phyloP scores from a whole-genome alignment of 345 rosid genomes.

The Hevea brasiliensis region DNA sequence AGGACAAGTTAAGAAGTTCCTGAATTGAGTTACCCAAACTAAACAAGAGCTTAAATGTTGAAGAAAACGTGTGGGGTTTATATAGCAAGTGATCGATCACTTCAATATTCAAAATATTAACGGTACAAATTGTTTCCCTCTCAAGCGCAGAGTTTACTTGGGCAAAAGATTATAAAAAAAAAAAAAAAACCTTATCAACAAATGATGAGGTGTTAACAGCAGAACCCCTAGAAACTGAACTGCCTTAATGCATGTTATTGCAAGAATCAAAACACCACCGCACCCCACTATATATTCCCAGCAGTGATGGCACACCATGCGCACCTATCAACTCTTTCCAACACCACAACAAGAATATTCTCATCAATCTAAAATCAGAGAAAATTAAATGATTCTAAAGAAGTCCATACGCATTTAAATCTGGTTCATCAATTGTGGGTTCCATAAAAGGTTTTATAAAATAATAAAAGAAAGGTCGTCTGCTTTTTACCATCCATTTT shows the following conservation, averaged over 20 bases:
- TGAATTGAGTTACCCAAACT: no score
- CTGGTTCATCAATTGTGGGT: conserved; percentile 38
- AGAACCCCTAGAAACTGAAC: conserved; percentile 25
- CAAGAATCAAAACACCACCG: conserved; percentile 7
- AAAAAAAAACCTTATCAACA: background rate
- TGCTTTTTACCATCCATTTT: background rate
- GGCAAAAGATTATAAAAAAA: background rate
- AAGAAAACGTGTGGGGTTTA: no score
- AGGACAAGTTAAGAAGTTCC: no score
- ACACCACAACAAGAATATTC: conserved; percentile 22
- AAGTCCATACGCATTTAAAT: conserved; percentile 15
- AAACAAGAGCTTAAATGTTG: no score
- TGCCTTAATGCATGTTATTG: background rate
- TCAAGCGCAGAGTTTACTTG: no score
- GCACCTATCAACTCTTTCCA: conserved; percentile 5
- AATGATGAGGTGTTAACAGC: conserved; percentile 25
- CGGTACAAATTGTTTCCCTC: no score
- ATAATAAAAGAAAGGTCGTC: no score
- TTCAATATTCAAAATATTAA: no score
- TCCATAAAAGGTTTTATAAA: no score
- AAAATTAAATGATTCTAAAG: background rate
- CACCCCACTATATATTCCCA: conserved; percentile 15
- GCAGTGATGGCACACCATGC: conserved; percentile 19
- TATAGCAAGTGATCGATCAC: no score
- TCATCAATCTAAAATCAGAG: background rate